These are phyloP conservation scores for Eucalyptus cloeziana DNA, from an alignment of 345 rosid genomes.

Conservation along the genomic window DNA sequence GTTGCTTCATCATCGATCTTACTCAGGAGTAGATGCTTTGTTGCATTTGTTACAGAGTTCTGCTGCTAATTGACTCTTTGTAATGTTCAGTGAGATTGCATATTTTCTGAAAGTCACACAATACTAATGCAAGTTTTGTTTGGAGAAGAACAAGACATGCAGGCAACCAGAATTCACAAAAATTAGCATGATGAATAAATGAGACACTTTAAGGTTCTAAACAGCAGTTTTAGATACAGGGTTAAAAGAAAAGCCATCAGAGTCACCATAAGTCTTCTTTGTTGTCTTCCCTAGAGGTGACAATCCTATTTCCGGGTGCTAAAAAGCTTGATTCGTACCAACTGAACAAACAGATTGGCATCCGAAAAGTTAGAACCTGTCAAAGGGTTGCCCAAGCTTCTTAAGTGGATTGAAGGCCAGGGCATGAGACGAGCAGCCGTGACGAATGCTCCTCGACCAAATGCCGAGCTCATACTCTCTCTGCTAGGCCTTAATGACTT, in stretches of 20 bases:
- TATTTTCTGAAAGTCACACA: not conserved
- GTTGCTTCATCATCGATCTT: not conserved
- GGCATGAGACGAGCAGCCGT: constrained; percentile 29
- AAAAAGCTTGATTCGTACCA: too few species aligned
- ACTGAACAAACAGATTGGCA: constrained; percentile 10
- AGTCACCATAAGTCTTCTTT: not conserved
- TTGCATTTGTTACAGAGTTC: not conserved
- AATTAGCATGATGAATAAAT: not conserved
- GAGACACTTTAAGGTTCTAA: not conserved
- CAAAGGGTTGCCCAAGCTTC: constrained; percentile 15
- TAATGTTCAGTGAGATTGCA: not conserved
- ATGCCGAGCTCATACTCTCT: constrained; percentile 17
- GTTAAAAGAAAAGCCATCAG: not conserved
- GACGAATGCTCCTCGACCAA: constrained; percentile 28
- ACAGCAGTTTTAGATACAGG: not conserved
- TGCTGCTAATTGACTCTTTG: not conserved
- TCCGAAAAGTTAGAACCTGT: constrained; percentile 13
- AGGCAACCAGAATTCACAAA: not conserved
- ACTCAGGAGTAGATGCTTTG: not conserved
- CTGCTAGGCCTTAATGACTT: constrained; percentile 13
- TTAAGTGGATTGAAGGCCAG: constrained; percentile 19
- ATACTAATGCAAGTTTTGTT: not conserved
- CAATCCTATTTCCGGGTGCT: not conserved
- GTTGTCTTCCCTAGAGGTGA: not conserved
- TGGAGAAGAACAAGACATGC: not conserved